phyloP scores from a whole-genome alignment of 2,329 filamentous ascomycete genomes.

The Teratosphaeria viscida region DNA sequence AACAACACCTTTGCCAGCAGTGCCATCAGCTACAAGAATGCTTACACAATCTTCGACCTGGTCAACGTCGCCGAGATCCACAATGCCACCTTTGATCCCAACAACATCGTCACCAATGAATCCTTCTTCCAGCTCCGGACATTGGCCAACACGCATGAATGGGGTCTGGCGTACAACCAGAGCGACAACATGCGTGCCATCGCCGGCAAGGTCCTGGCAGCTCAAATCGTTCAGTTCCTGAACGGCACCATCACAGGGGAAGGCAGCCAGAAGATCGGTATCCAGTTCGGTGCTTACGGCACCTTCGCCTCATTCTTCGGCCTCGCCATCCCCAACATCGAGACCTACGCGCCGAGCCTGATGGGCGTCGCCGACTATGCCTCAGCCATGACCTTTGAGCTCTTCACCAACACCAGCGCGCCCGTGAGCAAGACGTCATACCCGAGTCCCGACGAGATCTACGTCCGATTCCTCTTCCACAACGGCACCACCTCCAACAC shows the following conservation, averaged over 20 bases:
- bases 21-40: slow-evolving; percentile 49
- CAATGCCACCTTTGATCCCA: slow-evolving; percentile 48
- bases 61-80: slow-evolving; percentile 54
- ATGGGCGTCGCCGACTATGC: slow-evolving; percentile 75
- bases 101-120: slow-evolving; percentile 48
- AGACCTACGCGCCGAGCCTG: slow-evolving; percentile 49
- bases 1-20: slow-evolving; percentile 40
- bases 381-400: slow-evolving; percentile 70
- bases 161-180: slow-evolving; percentile 69
- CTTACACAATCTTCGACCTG: slow-evolving; percentile 52
- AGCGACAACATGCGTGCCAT: slow-evolving; percentile 38
- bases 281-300: slow-evolving; percentile 54
- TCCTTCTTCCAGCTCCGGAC: slow-evolving; percentile 54
- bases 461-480: slow-evolving; percentile 52
- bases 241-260: slow-evolving; percentile 32
- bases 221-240: slow-evolving; percentile 34
- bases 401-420: slow-evolving; percentile 42
- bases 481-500: slow-evolving; percentile 45
- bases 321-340: slow-evolving; percentile 37
- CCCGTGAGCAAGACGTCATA: slow-evolving; percentile 31
- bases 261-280: slow-evolving; percentile 32
- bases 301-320: slow-evolving; percentile 54
- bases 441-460: slow-evolving; percentile 36
- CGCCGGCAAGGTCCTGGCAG: slow-evolving; percentile 38
- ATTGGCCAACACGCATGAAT: slow-evolving; percentile 75